Conservation (phyloP, 371 early-diverging fungal species). For the Choanephora cucurbitarum region DNA sequence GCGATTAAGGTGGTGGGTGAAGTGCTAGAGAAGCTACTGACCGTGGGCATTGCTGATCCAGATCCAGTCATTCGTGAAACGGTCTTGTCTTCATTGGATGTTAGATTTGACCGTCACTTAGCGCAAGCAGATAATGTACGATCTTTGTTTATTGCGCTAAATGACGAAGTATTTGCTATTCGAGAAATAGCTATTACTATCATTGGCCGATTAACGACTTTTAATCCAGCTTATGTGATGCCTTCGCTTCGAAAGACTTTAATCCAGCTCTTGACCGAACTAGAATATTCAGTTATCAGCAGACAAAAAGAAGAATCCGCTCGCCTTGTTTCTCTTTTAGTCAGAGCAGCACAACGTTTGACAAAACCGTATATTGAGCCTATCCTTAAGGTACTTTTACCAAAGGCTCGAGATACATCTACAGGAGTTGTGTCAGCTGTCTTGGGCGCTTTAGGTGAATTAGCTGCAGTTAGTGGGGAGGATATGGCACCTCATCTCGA, state of each 20-base stretch:
- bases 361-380: constrained; percentile 93
- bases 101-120: constrained; percentile 87
- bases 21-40: constrained; percentile 84
- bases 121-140: constrained; percentile 91
- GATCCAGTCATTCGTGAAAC: constrained; percentile 82
- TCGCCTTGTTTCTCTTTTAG: constrained; percentile 75
- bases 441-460: constrained; percentile 85
- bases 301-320: constrained; percentile 92
- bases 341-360: constrained; percentile 76
- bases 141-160: constrained; percentile 86
- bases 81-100: constrained; percentile 79
- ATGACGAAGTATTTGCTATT: constrained; percentile 92
- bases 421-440: constrained; percentile 85
- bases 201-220: constrained; percentile 84
- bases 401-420: constrained; percentile 80
- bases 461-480: constrained; percentile 86
- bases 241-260: constrained; percentile 86
- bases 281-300: constrained; percentile 86
- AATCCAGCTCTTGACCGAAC: constrained; percentile 88
- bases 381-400: constrained; percentile 81
- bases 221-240: constrained; percentile 94
- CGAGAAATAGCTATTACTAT: constrained; percentile 83
- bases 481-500: constrained; percentile 83
- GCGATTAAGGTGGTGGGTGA: constrained; percentile 88
- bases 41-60: constrained; percentile 90